Evolutionary conservation across 2,329 filamentous ascomycete species (phyloP).

Genomic region (Alternaria sp.): DNA sequence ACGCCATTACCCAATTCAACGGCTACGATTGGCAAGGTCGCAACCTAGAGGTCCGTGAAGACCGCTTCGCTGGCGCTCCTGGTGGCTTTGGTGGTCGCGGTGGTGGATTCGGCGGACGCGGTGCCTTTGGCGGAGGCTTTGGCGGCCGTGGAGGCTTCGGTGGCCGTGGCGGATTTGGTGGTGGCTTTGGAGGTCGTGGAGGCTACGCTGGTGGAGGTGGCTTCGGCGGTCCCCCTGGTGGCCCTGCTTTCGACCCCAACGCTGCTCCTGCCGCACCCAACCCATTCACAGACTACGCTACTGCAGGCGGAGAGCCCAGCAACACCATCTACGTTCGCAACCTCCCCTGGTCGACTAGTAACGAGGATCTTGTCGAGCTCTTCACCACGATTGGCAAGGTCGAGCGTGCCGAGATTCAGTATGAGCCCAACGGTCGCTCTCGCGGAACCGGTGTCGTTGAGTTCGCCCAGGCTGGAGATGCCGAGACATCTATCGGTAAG

Average conservation of each 20-base stretch:
- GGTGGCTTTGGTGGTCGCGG: slow-evolving; percentile 46
- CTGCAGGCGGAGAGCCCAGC: slow-evolving; percentile 81
- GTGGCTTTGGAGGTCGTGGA: slow-evolving; percentile 55
- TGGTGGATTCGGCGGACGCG: slow-evolving; percentile 44
- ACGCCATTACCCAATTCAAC: slow-evolving; percentile 96
- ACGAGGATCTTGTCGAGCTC: slow-evolving; percentile 93
- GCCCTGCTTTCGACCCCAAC: slow-evolving; percentile 56
- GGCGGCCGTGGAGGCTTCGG: slow-evolving; percentile 51
- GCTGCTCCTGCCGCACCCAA: slow-evolving; percentile 70
- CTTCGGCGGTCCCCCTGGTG: slow-evolving; percentile 46
- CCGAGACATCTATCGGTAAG: slow-evolving; percentile 84
- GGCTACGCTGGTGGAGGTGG: slow-evolving; percentile 44
- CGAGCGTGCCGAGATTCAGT: slow-evolving; percentile 98
- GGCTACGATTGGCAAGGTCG: slow-evolving; percentile 99
- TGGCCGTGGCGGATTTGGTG: slow-evolving; percentile 61
- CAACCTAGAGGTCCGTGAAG: slow-evolving; percentile 90
- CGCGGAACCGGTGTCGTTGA: slow-evolving; percentile 96
- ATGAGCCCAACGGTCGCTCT: slow-evolving; percentile 94
- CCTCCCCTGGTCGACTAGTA: slow-evolving; percentile 98
- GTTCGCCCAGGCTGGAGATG: slow-evolving; percentile 81
- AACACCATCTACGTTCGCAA: slow-evolving; percentile 95
- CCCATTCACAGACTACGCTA: slow-evolving; percentile 91
- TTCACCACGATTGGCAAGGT: slow-evolving; percentile 99
- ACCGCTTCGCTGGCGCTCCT: slow-evolving; percentile 78
- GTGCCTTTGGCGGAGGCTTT: slow-evolving; percentile 34